A percentile compares a stretch with the other conserved stretches of the same genome.
Evolutionary conservation across 345 rosid genomes (phyloP).

Genomic region (Salix koriyanagi): DNA sequence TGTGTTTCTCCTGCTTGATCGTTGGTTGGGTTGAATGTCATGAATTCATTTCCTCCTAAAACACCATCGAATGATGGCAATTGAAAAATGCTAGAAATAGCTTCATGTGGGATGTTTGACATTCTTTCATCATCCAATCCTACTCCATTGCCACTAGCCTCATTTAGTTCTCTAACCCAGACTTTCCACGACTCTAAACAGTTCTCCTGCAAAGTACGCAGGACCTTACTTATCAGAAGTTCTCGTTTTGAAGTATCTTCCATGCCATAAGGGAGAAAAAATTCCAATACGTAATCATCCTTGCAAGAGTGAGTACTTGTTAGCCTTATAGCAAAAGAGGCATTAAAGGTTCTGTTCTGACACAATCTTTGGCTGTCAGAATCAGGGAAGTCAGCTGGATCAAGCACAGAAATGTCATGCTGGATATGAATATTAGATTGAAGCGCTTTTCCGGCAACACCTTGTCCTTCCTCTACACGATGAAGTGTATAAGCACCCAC

Average conservation of each 20-base stretch:
- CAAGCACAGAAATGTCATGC: neutral
- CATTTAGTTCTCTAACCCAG: accelerated
- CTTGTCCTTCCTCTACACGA: neutral
- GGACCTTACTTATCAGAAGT: neutral
- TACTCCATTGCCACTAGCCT: neutral
- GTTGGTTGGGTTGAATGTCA: too few species aligned
- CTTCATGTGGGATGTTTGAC: neutral
- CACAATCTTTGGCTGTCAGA: neutral
- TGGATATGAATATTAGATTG: neutral
- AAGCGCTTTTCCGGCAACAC: neutral
- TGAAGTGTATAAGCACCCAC: neutral
- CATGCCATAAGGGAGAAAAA: neutral
- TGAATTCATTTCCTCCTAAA: too few species aligned
- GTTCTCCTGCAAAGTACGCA: neutral
- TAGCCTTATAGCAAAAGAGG: neutral
- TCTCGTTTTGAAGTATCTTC: neutral
- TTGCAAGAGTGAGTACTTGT: neutral
- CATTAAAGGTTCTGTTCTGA: accelerated
- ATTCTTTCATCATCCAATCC: too few species aligned
- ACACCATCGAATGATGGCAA: too few species aligned
- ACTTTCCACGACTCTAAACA: neutral
- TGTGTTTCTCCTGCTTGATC: too few species aligned
- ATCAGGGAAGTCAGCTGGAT: neutral
- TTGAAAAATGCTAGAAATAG: too few species aligned
- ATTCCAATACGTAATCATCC: neutral